Conservation (phyloP, 352 stramenopile species). For the Nothophytophthora sp. region DNA sequence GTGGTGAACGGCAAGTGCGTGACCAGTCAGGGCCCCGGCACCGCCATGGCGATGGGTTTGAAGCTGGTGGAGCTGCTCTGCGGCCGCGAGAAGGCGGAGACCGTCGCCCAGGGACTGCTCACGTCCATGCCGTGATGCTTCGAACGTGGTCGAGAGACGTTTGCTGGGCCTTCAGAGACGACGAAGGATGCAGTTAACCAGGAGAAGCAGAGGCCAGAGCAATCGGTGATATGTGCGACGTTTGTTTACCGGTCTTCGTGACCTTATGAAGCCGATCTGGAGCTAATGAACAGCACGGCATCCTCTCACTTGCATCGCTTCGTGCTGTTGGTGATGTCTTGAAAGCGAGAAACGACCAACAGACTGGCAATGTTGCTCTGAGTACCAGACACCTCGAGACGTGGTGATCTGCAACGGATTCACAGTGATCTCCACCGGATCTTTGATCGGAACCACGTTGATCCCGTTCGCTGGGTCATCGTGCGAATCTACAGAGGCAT, state of each 20-base stretch:
- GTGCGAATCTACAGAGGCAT: too few species aligned
- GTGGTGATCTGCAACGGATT: too few species aligned
- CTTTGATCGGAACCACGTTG: too few species aligned
- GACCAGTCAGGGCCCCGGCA: conserved; percentile 77
- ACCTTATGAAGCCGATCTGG: background rate
- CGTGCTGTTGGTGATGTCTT: too few species aligned
- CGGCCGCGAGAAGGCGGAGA: conserved; percentile 54
- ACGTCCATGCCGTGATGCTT: conserved; percentile 32
- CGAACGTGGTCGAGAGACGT: too few species aligned
- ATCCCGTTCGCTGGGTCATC: too few species aligned
- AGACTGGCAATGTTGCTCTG: too few species aligned
- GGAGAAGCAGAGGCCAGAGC: background rate
- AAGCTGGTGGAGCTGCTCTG: conserved; percentile 81
- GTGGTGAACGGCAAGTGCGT: conserved; percentile 77
- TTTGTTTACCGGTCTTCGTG: background rate
- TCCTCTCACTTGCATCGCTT: too few species aligned
- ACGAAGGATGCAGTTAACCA: background rate
- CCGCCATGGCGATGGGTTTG: conserved; percentile 81
- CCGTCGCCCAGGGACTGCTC: conserved; percentile 67
- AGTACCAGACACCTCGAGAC: too few species aligned
- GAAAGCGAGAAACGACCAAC: too few species aligned
- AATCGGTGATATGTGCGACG: background rate
- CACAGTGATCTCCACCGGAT: too few species aligned
- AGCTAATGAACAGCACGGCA: conserved; percentile 5
- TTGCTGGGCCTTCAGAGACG: too few species aligned